Percentiles rank a stretch among this genome's conserved stretches.
Conservation (phyloP, 768 basidiomycete species). For the Termitomyces titanicus region DNA sequence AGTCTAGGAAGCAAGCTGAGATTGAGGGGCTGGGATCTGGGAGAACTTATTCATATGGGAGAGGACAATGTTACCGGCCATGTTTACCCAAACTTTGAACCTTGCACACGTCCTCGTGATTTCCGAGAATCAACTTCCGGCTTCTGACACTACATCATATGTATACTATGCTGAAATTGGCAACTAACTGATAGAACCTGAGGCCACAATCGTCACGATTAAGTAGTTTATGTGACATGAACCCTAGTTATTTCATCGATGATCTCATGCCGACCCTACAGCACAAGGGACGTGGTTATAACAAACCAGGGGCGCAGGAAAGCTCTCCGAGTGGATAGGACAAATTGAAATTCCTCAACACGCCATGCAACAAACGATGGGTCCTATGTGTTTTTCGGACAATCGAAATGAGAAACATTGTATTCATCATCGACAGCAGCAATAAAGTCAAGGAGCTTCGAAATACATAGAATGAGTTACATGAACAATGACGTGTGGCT, state of each 20-base stretch:
- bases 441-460: conserved; percentile 16
- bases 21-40: neutral
- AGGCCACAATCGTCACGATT: too few relatives aligned
- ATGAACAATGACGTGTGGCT: neutral
- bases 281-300: too few relatives aligned
- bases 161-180: too few relatives aligned
- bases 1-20: neutral
- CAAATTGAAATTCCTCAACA: neutral
- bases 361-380: neutral
- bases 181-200: too few relatives aligned
- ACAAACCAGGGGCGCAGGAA: neutral
- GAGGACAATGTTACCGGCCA: neutral
- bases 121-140: neutral
- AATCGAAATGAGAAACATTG: neutral
- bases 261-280: neutral
- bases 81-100: neutral
- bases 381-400: neutral
- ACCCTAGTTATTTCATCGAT: too few relatives aligned
- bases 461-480: neutral
- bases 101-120: conserved; percentile 3
- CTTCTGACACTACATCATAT: neutral
- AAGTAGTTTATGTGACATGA: too few relatives aligned
- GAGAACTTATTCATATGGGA: too few relatives aligned
- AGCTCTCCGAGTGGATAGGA: neutral
- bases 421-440: conserved; percentile 15